Percentiles rank a stretch among this genome's conserved stretches.
Conservation (phyloP, 73 alveolate species). For the Paramecium primaurelia region DNA sequence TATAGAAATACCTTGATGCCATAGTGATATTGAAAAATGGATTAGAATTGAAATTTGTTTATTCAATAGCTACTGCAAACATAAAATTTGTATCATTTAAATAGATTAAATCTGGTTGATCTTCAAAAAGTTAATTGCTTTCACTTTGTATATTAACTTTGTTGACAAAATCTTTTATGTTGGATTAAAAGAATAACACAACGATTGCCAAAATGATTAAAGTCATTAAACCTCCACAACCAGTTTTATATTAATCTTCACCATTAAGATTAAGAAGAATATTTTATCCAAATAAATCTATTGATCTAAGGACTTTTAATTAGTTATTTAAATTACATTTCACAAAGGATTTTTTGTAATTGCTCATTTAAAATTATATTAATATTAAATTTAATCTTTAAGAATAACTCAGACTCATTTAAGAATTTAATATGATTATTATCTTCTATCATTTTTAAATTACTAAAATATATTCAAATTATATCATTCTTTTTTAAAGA, state of each 20-base stretch:
- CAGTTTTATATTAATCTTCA: slow-evolving; percentile 16
- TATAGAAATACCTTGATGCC: not conserved
- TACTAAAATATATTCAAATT: not conserved
- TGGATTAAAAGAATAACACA: not conserved
- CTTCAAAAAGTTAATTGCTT: not conserved
- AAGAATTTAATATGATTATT: not conserved
- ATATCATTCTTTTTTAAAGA: not conserved
- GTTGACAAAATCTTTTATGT: not conserved
- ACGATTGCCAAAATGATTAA: not conserved
- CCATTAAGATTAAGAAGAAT: not conserved
- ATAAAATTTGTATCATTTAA: not conserved
- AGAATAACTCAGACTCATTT: not conserved
- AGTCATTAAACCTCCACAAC: not conserved
- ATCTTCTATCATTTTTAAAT: not conserved
- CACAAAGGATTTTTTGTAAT: not conserved
- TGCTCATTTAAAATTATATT: not conserved
- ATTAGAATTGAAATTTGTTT: not conserved
- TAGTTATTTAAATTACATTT: not conserved
- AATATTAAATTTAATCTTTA: not conserved
- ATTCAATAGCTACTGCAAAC: slow-evolving; percentile 10
- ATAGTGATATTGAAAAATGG: slow-evolving; percentile 9
- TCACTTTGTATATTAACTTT: not conserved
- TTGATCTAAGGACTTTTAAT: not conserved
- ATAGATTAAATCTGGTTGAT: not conserved
- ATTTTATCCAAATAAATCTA: not conserved